These are phyloP conservation scores for Termitomyces sp. DNA, from an alignment of 768 basidiomycete genomes.

Conservation along the genomic window DNA sequence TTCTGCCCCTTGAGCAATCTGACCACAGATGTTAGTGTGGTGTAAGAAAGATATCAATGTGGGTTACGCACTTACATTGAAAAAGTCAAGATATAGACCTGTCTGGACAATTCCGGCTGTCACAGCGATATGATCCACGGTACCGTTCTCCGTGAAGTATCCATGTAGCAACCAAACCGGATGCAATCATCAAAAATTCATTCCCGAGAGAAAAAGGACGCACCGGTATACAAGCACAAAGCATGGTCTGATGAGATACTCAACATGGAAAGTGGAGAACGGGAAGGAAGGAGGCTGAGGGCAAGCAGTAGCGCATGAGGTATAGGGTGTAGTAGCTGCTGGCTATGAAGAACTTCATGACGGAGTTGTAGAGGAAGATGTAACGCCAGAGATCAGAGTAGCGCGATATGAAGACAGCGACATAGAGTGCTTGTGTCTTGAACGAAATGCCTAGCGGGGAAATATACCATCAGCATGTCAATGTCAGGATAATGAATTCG, in stretches of 20 bases:
- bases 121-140: slow-evolving; percentile 92
- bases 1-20: too few species aligned
- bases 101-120: slow-evolving; percentile 95
- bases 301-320: too few species aligned
- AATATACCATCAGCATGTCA: background rate
- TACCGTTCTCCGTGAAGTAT: slow-evolving; percentile 55
- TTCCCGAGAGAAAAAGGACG: slow-evolving; percentile 19
- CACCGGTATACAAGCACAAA: slow-evolving; percentile 84
- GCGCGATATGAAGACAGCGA: slow-evolving; percentile 88
- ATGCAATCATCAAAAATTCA: background rate
- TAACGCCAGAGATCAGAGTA: slow-evolving; percentile 85
- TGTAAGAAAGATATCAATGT: too few species aligned
- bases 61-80: slow-evolving; percentile 76
- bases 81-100: slow-evolving; percentile 94
- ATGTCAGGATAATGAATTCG: slow-evolving; percentile 8
- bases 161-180: slow-evolving; percentile 25
- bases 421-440: too few species aligned
- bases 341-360: slow-evolving; percentile 96
- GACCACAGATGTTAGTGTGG: too few species aligned
- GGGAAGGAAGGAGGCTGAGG: slow-evolving; percentile 50
- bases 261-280: too few species aligned
- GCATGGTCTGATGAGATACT: slow-evolving; percentile 81
- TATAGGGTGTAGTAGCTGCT: slow-evolving; percentile 89
- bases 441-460: slow-evolving; percentile 55
- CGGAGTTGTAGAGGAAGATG: slow-evolving; percentile 87